Base-by-base conservation (phyloP, 352 stramenopile genomes). In the Globisporangium barbulae region DNA sequence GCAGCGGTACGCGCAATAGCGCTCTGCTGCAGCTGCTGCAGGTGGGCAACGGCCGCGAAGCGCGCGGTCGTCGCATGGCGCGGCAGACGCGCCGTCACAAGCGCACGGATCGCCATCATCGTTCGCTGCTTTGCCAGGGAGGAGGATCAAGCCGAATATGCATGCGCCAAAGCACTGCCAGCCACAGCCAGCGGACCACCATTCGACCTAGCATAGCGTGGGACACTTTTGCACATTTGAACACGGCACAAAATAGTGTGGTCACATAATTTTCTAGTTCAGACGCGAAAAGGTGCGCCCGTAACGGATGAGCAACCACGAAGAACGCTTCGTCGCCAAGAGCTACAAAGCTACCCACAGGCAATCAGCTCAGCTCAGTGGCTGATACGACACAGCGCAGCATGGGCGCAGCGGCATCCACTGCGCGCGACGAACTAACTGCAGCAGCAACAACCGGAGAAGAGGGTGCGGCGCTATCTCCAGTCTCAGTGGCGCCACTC, bases 351-450 rank as follows among this genome's bases (percentile, higher is more conserved):
- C 6, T 47, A 21, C 35, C 7, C 35, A 53, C 15, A 39, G 28
- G 2, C 28, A 25, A 33, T 25, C 15, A 25, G 17, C 28, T 21
- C 28, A 22, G 42, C 42, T 48, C 42, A 22, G 15, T n/a, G 15
- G 15, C 39, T 45, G 15, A 37, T 33, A 30, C 2, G 6, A 22
- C 5, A 61, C 31, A 57, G 22, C 21, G 28, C 5, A 19, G 4
- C 31, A 90, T 91, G 80, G 78, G 78, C 6, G 74, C 82, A 12
- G 82, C 82, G 12, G 82, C 82, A n/a, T 91, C 82, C 12, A 88
- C 75, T 59, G 75, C 69, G 31, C 73, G 81, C 41, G 79, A 89
- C 30, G 81, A 74, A 37, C 68, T 89, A 28, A 48, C 17, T 48
- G 53, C 39, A 0, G 35, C n/a, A 21, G 44, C 57, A 10, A 31